Evolutionary conservation across 1,284 basidiomycete species (phyloP), one percentile per base, ranked within the genome.

Genomic region (Sporisorium exsertum): DNA sequence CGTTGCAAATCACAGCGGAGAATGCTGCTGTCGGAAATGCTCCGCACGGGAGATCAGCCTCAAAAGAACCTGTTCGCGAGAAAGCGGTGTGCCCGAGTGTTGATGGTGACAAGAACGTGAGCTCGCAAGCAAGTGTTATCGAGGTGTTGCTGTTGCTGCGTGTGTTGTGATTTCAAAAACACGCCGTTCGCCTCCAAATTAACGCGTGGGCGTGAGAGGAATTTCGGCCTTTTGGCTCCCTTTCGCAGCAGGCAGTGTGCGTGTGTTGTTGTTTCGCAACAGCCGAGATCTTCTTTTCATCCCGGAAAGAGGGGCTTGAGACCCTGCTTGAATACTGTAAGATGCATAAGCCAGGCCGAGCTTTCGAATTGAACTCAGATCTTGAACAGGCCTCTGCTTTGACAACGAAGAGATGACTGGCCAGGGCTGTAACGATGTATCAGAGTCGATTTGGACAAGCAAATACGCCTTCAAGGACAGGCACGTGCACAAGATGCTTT

Each of bases 181-280:
- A 40, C 37, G 37, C 37, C 18, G 3, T 35, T 13, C 13, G 12
- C 35, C 12, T 13, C 37, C 18, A 40, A 40, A 40, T 40, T 18
- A 40, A 40, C 37, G 37, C 37, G 37, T 40, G 37, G 37, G 37
- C 37, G 29, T n/a, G 37, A 40, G 18, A 40, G n/a, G 8, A 20
- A 6, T 43, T 43, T 43, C 40, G 40, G 40, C n/a, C 40, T 2
- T 43, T 43, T 43, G 40, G n/a, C 3, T 43, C n/a, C n/a, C n/a
- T 43, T n/a, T 40, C 26, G 46, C 27, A 16, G 49, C 27, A 49
- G 47, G 22, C 47, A n/a, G 47, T 18, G 27, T 29, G 47, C 47
- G 29, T 50, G 49, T 50, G 26, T 29, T 50, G 49, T 50, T 50
- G 46, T 47, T 7, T 10, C 6, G 26, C 45, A 49, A n/a, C 47